Evolutionary conservation across 2,329 filamentous ascomycete genomes (phyloP).

Genomic region (Knufia petricola): DNA sequence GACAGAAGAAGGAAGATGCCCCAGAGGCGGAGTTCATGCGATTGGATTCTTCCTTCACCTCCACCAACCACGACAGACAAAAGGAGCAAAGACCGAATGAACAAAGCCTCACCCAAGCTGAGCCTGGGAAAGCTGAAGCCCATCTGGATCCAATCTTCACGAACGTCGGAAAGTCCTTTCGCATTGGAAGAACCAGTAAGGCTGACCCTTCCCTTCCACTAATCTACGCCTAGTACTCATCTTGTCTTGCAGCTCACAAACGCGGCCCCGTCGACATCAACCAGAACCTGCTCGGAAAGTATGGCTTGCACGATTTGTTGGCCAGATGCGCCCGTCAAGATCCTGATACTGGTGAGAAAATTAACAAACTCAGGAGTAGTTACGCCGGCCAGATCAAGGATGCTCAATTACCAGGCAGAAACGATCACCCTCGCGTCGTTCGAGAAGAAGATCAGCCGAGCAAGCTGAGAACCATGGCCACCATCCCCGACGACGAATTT

Average conservation of each 20-base stretch:
- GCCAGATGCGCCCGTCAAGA: slow-evolving; percentile 51
- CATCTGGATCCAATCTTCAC: slow-evolving; percentile 36
- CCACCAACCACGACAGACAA: slow-evolving; percentile 22
- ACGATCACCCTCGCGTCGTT: slow-evolving; percentile 39
- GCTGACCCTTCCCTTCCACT: slow-evolving; percentile 33
- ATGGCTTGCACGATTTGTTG: slow-evolving; percentile 47
- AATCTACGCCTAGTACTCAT: slow-evolving; percentile 10
- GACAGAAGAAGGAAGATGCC: slow-evolving; percentile 15
- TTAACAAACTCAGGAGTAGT: slow-evolving; percentile 50
- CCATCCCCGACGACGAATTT: slow-evolving; percentile 41
- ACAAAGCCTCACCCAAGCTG: background rate
- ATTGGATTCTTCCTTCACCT: slow-evolving; percentile 12
- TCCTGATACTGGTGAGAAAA: slow-evolving; percentile 54
- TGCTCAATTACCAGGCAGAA: slow-evolving; percentile 38
- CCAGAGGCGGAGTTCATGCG: slow-evolving; percentile 17
- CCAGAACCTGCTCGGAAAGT: slow-evolving; percentile 51
- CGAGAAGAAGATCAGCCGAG: slow-evolving; percentile 22
- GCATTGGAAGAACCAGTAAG: slow-evolving; percentile 44
- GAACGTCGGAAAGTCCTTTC: slow-evolving; percentile 38
- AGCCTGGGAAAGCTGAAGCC: slow-evolving; percentile 16
- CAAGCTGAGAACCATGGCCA: slow-evolving; percentile 28
- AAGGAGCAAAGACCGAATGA: slow-evolving; percentile 7
- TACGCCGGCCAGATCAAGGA: slow-evolving; percentile 44
- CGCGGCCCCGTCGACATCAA: slow-evolving; percentile 46
- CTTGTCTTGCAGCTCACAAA: slow-evolving; percentile 33